Conservation (phyloP, 257 asterid genomes). For the Salvia rosmarinus region DNA sequence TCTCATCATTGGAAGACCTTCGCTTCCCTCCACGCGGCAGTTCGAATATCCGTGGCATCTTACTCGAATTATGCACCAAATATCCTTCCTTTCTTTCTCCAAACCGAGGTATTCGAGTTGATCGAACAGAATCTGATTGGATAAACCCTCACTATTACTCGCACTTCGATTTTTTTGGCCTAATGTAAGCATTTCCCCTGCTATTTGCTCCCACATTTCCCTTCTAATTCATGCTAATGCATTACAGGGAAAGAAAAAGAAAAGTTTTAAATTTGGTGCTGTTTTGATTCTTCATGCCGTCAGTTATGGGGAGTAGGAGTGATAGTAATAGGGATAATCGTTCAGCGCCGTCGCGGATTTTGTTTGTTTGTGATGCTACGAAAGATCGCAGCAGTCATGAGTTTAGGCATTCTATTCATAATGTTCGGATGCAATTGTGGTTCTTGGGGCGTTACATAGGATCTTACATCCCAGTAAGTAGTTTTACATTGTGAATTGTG, state of each 20-base stretch:
- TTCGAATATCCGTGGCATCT: slow-evolving; percentile 32
- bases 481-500: slow-evolving; percentile 5
- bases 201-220: slow-evolving; percentile 6
- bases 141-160: slow-evolving; percentile 18
- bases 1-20: not conserved
- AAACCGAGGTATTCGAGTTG: slow-evolving; percentile 13
- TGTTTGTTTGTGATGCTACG: slow-evolving; percentile 64
- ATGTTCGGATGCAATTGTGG: slow-evolving; percentile 44
- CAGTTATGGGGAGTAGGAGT: slow-evolving; percentile 31
- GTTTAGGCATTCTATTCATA: slow-evolving; percentile 40
- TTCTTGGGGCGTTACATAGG: slow-evolving; percentile 65
- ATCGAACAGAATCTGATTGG: slow-evolving; percentile 17
- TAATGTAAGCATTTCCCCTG: not conserved
- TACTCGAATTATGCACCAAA: slow-evolving; percentile 22
- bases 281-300: slow-evolving; percentile 17
- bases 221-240: not conserved
- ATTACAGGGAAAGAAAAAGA: not conserved
- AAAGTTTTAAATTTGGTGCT: not conserved
- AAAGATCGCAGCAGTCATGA: slow-evolving; percentile 50
- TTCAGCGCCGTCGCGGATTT: slow-evolving; percentile 45
- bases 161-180: slow-evolving; percentile 1
- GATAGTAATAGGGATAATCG: slow-evolving; percentile 3
- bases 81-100: slow-evolving; percentile 27
- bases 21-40: not conserved
- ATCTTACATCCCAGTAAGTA: slow-evolving; percentile 66